Evolutionary conservation across 129 eudicot species (phyloP), one percentile per base, ranked within the genome.

Genomic region (Chrysanthemum seticuspe): DNA sequence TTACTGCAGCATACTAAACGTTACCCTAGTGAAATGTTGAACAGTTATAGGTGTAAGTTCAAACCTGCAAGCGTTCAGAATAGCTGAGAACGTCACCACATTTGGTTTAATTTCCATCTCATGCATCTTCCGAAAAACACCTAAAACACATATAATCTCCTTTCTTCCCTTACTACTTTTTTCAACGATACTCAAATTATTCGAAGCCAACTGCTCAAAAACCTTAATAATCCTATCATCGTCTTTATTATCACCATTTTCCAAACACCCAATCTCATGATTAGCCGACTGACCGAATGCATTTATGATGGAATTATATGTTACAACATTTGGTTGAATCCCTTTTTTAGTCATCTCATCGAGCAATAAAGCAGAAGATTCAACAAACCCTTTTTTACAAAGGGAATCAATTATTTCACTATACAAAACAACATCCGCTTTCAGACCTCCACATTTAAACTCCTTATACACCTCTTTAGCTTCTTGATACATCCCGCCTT

Each of bases 11-110:
- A 40, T 7, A 36, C 47, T 40, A 40, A 31, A 40, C 45, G 6
- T 53, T 13, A 13, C 16, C 14, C 27, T 59, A 60, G n/a, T 60
- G 65, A 62, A 29, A 29, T 62, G 49, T 10, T 29, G 5, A 64
- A 40, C 15, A 19, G 18, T 40, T 67, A 67, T 21, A 64, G 7
- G 66, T 51, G 16, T 13, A 59, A 62, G 11, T 21, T n/a, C 78
- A 25, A 81, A 94, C 98, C 98, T 94, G 97, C 98, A 94, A 71
- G 98, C 98, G 70, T 94, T 94, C 45, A 94, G 77, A 70, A 94
- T 94, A 65, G 98, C 98, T 0, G 98, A 94, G 82, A 94, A 94
- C 8, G 98, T 94, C 27, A 94, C 98, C 15, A 94, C 98, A 19
- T 94, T 94, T 14, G 98, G 98, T 72, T 90, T 94, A 70, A 94